Evolutionary conservation across 1,284 basidiomycete genomes (phyloP), one percentile per base, ranked within the genome.

Genomic region (Puccinia triticina): DNA sequence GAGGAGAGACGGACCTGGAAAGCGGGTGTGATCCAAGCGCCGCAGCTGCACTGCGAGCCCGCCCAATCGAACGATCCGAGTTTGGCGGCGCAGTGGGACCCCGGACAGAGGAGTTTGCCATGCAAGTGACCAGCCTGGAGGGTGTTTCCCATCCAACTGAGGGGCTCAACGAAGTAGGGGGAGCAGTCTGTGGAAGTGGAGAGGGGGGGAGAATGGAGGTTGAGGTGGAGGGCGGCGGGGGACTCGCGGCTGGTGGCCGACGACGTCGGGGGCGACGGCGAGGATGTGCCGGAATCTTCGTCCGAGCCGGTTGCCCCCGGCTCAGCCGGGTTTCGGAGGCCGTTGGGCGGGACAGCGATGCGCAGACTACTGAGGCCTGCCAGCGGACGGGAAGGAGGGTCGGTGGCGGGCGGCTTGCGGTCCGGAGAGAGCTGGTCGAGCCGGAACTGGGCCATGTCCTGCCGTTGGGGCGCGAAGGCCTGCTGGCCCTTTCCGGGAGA

Each of bases 61-160:
- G 96, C 94, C 96, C 96, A 99, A 87, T 97, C 95, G 86, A 92
- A 99, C 86, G 93, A 96, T 4, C 96, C 96, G 37, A 99, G 90
- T 88, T 99, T 99, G 26, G 91, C 91, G 0, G 90, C 90, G 85
- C 96, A 99, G 86, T 93, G 94, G 84, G 91, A 90, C 86, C 95
- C 96, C 0, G 96, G 96, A 86, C 96, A 99, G 0, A 91, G 85
- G 82, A 99, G 93, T 89, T 95, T 96, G 5, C 96, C 96, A 0
- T 91, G 90, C 32, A 96, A 88, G 69, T 92, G 89, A 0, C 95
- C 96, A 16, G 88, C 87, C 59, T 91, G 89, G 11, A 98, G 89
- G 84, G 92, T 90, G 2, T 91, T 89, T 81, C 94, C 91, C 96
- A 99, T 99, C 96, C 96, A 99, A 85, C 92, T 93, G 90, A 97